phyloP scores from a whole-genome alignment of 164 flowering plant genomes.

The Sextonia rubra region DNA sequence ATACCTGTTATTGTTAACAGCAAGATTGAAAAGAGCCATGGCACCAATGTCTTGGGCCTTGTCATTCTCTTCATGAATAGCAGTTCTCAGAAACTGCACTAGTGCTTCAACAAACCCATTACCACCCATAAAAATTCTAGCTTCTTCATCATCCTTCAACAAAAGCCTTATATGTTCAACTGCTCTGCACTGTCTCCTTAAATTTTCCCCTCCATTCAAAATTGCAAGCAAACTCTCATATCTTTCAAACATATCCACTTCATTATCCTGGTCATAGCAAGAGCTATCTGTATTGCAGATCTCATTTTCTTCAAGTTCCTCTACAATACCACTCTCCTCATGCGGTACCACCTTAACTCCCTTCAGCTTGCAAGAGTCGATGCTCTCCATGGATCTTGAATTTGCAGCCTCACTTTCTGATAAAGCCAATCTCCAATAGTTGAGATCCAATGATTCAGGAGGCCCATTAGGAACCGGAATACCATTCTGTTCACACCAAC shows the following conservation, averaged over 20 bases:
- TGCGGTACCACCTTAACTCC: conserved; percentile 76
- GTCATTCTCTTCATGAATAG: conserved; percentile 40
- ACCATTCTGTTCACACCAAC: conserved; percentile 97
- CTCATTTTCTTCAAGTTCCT: conserved; percentile 45
- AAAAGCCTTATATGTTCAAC: conserved; percentile 70
- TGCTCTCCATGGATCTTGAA: conserved; percentile 51
- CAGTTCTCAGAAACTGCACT: conserved; percentile 52
- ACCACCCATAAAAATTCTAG: conserved; percentile 81
- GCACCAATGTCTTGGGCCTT: conserved; percentile 80
- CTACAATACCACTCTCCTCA: conserved; percentile 49
- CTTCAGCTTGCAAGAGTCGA: conserved; percentile 57
- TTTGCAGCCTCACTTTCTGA: conserved; percentile 47
- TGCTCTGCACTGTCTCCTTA: conserved; percentile 46
- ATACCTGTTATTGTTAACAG: conserved; percentile 94
- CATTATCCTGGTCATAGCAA: conserved; percentile 27
- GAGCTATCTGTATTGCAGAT: conserved; percentile 23
- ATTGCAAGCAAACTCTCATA: conserved; percentile 46
- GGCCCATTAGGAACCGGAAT: conserved; percentile 68
- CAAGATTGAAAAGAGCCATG: conserved; percentile 97
- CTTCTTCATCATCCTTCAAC: conserved; percentile 91
- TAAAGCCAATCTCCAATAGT: conserved; percentile 81
- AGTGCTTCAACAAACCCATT: conserved; percentile 91
- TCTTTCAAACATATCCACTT: conserved; percentile 34
- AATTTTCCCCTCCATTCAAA: conserved; percentile 43
- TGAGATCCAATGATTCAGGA: conserved; percentile 91